Evolutionary conservation across 176 grass and related monocot species (phyloP), one percentile per base, ranked within the genome.

Genomic region (Phragmites australis): DNA sequence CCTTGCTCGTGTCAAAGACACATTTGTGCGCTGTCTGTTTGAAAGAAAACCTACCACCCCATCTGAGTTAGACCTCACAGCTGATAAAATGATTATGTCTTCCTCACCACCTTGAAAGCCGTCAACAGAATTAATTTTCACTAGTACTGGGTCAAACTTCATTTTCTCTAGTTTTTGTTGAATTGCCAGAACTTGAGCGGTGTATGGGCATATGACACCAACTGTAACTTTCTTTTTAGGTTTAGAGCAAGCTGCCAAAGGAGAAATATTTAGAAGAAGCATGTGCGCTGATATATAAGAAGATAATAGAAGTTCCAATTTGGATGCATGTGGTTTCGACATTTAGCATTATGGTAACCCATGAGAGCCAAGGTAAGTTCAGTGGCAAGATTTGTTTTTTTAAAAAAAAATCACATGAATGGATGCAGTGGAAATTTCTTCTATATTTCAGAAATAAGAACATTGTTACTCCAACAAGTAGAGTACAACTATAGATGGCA

Each of bases 81-180:
- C 75, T 41, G 80, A 89, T 62, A 94, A 75, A 81, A 94, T 94
- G 50, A 94, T 94, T 39, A 89, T 78, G 60, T 94, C 92, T 81
- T 91, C 92, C 71, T 94, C 89, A 1, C 89, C 85, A 21, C 89
- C 92, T 85, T 91, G 92, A 87, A 94, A 91, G 9, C 92, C 89
- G 71, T 94, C 92, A 37, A 94, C 89, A 63, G 89, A 82, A 73
- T 72, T 94, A 69, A 94, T n/a, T 79, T 83, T 89, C 8, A 94
- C 86, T 74, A 53, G 3, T 65, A 91, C 18, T 6, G 79, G 21
- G 22, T 9, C 77, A 31, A 37, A 75, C 19, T 68, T 79, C 49
- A n/a, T 78, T 70, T 70, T 82, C 31, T 23, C 21, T 1, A 91
- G 6, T 30, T 85, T 86, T 63, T 87, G 48, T 82, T 87, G 78